Evolutionary conservation across 148 eudicot genomes (phyloP).

Genomic region (Mesembryanthemum crystallinum): DNA sequence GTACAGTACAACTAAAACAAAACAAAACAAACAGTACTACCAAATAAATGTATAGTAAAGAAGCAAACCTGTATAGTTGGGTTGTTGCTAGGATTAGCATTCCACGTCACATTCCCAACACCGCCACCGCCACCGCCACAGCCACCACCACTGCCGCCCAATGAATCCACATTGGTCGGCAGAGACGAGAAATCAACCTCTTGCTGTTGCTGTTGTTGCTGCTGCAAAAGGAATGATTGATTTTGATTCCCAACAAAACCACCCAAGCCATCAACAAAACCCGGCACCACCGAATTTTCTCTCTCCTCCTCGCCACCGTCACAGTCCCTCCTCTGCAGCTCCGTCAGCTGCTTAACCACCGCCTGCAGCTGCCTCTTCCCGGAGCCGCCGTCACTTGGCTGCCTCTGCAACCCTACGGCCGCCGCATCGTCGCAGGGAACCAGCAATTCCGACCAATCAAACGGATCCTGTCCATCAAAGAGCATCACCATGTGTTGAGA

Average conservation of each 20-base stretch:
- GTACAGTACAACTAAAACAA: too few species aligned
- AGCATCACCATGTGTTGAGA: not conserved
- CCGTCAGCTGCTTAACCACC: slow-evolving; percentile 50
- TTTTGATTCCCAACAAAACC: not conserved
- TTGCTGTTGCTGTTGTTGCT: not conserved
- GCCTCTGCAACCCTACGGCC: not conserved
- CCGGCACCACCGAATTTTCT: slow-evolving; percentile 18
- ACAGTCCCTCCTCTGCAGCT: slow-evolving; percentile 27
- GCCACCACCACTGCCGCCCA: not conserved
- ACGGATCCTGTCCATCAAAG: slow-evolving; percentile 7
- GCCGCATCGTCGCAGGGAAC: slow-evolving; percentile 25
- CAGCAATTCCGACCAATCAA: slow-evolving; percentile 36
- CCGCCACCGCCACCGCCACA: slow-evolving; percentile 5
- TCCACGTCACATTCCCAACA: slow-evolving; percentile 11
- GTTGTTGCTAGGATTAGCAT: slow-evolving; percentile 18
- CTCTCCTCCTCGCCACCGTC: slow-evolving; percentile 1
- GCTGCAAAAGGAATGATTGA: not conserved
- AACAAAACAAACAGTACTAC: not conserved
- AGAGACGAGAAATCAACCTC: not conserved
- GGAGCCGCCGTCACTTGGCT: not conserved
- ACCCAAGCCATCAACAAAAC: not conserved
- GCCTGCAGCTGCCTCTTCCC: slow-evolving; percentile 42
- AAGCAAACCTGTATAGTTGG: slow-evolving; percentile 22
- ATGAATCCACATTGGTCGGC: not conserved
- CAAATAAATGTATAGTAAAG: not conserved